Conservation (phyloP, 1,139 yeast species). For the Taphrina communis region DNA sequence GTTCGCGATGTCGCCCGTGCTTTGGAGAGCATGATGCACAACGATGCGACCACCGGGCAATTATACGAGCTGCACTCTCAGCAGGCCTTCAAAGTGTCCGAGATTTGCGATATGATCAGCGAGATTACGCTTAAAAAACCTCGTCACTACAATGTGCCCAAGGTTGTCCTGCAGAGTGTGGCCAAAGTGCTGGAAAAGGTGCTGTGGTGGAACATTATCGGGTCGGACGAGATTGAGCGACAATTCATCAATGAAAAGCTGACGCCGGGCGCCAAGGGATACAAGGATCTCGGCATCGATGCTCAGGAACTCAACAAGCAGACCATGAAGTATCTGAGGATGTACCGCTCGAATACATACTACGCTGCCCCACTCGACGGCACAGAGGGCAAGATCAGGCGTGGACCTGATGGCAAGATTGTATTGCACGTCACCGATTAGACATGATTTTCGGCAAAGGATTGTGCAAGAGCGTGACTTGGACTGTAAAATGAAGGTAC, state of each 20-base stretch:
- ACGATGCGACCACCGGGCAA: slow-evolving; percentile 79
- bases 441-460: neutral
- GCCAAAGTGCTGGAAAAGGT: slow-evolving; percentile 61
- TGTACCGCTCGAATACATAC: slow-evolving; percentile 39
- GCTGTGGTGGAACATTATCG: slow-evolving; percentile 72
- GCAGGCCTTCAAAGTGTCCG: slow-evolving; percentile 66
- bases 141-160: slow-evolving; percentile 60
- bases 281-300: slow-evolving; percentile 74
- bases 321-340: slow-evolving; percentile 64
- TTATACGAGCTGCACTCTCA: slow-evolving; percentile 79
- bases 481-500: too few relatives aligned
- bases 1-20: slow-evolving; percentile 80
- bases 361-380: slow-evolving; percentile 30
- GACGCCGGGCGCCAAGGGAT: slow-evolving; percentile 68
- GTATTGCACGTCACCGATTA: slow-evolving; percentile 38
- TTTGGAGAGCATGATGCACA: slow-evolving; percentile 77
- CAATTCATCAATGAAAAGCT: slow-evolving; percentile 71
- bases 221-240: slow-evolving; percentile 79
- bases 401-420: slow-evolving; percentile 25
- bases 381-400: slow-evolving; percentile 35
- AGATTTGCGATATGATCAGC: slow-evolving; percentile 73
- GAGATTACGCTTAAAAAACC: slow-evolving; percentile 60
- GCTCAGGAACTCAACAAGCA: slow-evolving; percentile 73
- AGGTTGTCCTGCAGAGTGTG: slow-evolving; percentile 57
- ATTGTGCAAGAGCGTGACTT: too few relatives aligned